These are phyloP conservation scores for Hymenoscyphus occultus DNA, from an alignment of 2,329 filamentous ascomycete genomes.

Conservation along the genomic window DNA sequence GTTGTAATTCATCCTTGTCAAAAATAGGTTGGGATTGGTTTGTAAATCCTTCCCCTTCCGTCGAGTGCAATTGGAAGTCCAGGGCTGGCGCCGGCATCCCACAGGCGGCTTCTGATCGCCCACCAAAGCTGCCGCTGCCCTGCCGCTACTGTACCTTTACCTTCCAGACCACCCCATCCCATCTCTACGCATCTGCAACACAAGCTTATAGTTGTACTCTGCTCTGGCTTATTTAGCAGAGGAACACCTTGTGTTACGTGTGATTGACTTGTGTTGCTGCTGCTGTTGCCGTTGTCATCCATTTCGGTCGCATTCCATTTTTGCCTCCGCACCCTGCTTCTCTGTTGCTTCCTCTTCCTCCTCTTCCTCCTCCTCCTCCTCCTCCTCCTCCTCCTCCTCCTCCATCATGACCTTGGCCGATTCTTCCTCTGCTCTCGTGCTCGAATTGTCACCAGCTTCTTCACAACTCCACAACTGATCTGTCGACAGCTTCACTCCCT, in stretches of 20 bases:
- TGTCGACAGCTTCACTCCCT: not conserved
- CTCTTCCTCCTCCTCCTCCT: not conserved
- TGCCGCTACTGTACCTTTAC: not conserved
- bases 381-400: not conserved
- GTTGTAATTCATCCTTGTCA: not conserved
- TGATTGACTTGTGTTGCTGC: constrained; percentile 1
- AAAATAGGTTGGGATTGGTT: not conserved
- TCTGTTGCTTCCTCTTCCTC: not conserved
- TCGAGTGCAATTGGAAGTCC: not conserved
- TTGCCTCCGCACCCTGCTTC: not conserved
- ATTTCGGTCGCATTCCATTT: not conserved
- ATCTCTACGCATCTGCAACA: not conserved
- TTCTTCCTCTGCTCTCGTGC: not conserved
- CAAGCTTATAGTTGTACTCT: not conserved
- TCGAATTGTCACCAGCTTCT: not conserved
- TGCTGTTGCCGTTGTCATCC: not conserved
- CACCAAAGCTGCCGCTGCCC: not conserved
- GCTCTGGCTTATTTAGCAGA: not conserved
- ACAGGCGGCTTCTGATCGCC: not conserved
- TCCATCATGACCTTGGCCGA: not conserved
- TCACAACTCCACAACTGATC: not conserved
- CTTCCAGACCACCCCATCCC: too few relatives aligned
- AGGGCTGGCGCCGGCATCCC: not conserved
- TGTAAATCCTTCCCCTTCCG: not conserved
- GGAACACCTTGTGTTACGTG: constrained; percentile 8